Base-by-base conservation (phyloP, 257 asterid species). In the Scutellaria baicalensis region DNA sequence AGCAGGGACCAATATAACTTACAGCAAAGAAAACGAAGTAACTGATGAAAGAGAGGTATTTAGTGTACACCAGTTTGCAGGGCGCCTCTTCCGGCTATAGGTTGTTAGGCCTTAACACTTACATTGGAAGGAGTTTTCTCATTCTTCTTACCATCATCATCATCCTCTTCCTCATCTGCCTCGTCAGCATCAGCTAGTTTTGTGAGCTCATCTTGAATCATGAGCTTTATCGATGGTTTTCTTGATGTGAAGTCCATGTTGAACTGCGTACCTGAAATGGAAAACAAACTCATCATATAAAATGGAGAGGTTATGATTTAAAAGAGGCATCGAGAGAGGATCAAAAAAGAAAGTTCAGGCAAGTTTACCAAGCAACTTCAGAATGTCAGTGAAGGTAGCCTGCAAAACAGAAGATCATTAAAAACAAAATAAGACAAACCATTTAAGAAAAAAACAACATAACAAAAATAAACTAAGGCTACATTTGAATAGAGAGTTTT, bases 361-460 rank as follows among this genome's bases (percentile, higher is more conserved):
- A 45, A 56, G 47, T 89, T 75, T 84, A 93, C 99, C 86, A 18
- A 93, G 96, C 69, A 85, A 78, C 88, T 91, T 89, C 83, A 91
- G 79, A 76, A 93, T 91, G 86, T 94, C 97, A 1, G 97, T 89
- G 85, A 91, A 91, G 70, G 99, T 91, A 52, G 96, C 96, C 99
- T 89, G 92, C 84, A 75, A 78, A 65, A 83, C 10, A 63, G 65
- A 64, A 69, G 18, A 1, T 72, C 35, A 36, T 38, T 18, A 56
- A 16, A 77, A 31, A 68, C 60, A 57, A 42, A 47, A 23, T 36
- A 69, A 39, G 8, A 55, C 45, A 7, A 61, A 9, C 39, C 45
- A 23, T 17, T n/a, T n/a, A n/a, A n/a, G 12, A 3, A 42, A 6
- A 55, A n/a, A 60, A 48, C 12, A 56, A 20, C 31, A 52, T 3